These are phyloP conservation scores for Blastocystis sp. DNA, from an alignment of 352 stramenopile species.

Conservation along the genomic window DNA sequence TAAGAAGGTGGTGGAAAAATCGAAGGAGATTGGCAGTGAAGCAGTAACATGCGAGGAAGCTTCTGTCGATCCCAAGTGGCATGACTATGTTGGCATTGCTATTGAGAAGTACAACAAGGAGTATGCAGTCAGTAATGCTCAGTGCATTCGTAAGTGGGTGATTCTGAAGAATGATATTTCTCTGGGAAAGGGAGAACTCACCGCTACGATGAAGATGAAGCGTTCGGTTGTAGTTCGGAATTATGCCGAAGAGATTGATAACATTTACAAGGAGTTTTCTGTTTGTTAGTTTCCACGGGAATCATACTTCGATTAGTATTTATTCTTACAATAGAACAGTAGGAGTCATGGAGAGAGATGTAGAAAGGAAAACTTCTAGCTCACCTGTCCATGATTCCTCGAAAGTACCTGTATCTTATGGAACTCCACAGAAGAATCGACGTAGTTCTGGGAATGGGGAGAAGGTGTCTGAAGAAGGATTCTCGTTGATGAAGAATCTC, in stretches of 20 bases:
- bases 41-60: slow-evolving; percentile 74
- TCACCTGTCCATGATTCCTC: too few relatives aligned
- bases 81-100: slow-evolving; percentile 70
- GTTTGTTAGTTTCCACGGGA: neutral
- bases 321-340: too few relatives aligned
- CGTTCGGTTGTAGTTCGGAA: slow-evolving; percentile 73
- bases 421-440: too few relatives aligned
- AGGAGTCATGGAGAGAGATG: too few relatives aligned
- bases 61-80: slow-evolving; percentile 70
- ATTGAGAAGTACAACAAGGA: slow-evolving; percentile 64
- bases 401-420: too few relatives aligned
- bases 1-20: slow-evolving; percentile 70
- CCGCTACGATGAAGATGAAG: slow-evolving; percentile 90
- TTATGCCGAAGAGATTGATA: slow-evolving; percentile 30
- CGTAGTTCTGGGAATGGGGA: neutral
- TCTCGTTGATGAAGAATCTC: neutral
- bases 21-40: slow-evolving; percentile 70
- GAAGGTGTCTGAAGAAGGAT: neutral
- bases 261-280: neutral
- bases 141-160: slow-evolving; percentile 75
- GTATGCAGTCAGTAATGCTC: slow-evolving; percentile 65
- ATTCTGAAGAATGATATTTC: slow-evolving; percentile 82
- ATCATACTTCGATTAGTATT: neutral
- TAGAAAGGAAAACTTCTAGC: too few relatives aligned
- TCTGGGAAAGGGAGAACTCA: slow-evolving; percentile 81